These are phyloP conservation scores for Chlorella sorokiniana DNA, from an alignment of 139 green algal genomes.

Conservation along the genomic window DNA sequence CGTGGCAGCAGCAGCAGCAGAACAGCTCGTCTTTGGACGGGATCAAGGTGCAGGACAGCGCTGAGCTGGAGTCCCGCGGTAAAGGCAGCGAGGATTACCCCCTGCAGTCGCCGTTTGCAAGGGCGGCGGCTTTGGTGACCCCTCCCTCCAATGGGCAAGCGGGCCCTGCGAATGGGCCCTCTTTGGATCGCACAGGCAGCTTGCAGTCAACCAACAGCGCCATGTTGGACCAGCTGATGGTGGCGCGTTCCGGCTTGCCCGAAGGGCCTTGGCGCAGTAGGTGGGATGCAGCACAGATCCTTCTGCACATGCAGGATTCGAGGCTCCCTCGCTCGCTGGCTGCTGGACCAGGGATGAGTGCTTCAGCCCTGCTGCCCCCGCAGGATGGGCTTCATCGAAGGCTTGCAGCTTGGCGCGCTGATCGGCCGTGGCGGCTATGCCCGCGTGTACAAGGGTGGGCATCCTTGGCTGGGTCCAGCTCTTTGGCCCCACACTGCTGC, in stretches of 20 bases:
- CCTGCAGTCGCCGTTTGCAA: no score
- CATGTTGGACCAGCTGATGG: neutral
- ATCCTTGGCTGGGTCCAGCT: no score
- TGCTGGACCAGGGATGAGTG: neutral
- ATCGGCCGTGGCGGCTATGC: conserved; percentile 1
- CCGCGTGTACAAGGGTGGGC: neutral
- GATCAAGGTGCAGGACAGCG: neutral
- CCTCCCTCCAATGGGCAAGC: no score
- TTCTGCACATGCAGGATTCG: neutral
- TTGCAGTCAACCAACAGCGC: neutral
- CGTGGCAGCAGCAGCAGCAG: neutral
- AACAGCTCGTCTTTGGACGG: no score
- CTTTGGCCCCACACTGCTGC: no score
- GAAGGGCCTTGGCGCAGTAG: neutral
- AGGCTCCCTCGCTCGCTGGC: neutral
- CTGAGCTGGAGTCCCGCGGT: neutral
- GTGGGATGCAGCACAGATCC: neutral
- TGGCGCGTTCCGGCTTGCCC: neutral
- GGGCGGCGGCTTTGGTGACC: no score
- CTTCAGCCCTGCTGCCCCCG: neutral
- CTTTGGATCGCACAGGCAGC: neutral
- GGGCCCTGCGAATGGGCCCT: no score
- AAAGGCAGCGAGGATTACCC: neutral
- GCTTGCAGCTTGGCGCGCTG: neutral
- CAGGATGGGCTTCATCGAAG: neutral